Evolutionary conservation across 805 yeast species (phyloP).

Genomic region (Candida wancherniae): DNA sequence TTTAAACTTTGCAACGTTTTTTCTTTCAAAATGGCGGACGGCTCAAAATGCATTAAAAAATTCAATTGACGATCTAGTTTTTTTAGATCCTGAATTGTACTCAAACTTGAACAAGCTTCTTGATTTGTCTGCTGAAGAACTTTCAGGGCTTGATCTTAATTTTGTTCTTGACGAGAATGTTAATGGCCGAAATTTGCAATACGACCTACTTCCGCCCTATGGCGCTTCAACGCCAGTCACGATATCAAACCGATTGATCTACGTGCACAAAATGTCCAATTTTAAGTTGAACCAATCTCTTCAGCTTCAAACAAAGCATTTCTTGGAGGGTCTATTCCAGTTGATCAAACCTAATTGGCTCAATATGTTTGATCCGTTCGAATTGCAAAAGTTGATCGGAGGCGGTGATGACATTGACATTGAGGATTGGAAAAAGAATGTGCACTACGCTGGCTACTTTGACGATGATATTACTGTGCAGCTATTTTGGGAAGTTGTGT

Average conservation of each 20-base stretch:
- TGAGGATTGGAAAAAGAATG: constrained; percentile 59
- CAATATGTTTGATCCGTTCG: constrained; percentile 77
- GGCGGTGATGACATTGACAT: constrained; percentile 74
- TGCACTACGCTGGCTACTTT: constrained; percentile 51
- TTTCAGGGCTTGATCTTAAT: constrained; percentile 56
- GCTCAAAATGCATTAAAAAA: constrained; percentile 40
- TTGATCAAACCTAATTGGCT: constrained; percentile 74
- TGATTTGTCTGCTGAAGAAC: constrained; percentile 48
- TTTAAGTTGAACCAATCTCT: constrained; percentile 68
- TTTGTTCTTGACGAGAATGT: constrained; percentile 58
- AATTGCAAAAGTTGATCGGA: constrained; percentile 66
- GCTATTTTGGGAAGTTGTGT: constrained; percentile 71
- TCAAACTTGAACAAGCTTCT: constrained; percentile 58
- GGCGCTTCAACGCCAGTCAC: constrained; percentile 60
- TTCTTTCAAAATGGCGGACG: constrained; percentile 61
- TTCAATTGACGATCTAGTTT: constrained; percentile 74
- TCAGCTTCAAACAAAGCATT: constrained; percentile 53
- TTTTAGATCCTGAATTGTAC: constrained; percentile 66
- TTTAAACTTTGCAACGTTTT: constrained; percentile 80
- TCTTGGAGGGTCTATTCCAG: constrained; percentile 65
- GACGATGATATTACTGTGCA: constrained; percentile 54
- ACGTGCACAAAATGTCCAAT: constrained; percentile 71
- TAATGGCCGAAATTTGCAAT: constrained; percentile 32
- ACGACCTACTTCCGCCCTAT: constrained; percentile 53
- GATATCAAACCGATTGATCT: constrained; percentile 58